Conservation (phyloP, 805 yeast genomes). For the Grigorovia humatica region DNA sequence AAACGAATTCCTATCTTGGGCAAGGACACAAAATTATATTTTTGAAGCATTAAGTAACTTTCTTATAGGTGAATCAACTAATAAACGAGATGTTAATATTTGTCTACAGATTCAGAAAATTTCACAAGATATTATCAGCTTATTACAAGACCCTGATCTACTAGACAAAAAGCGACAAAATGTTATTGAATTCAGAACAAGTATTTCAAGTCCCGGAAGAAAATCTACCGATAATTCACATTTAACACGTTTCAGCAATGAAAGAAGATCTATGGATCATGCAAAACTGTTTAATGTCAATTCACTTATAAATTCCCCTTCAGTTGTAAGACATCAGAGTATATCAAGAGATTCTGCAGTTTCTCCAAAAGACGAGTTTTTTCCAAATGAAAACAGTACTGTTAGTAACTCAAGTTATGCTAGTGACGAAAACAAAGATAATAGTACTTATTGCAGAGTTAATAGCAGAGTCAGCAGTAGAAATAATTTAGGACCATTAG, state of each 20-base stretch:
- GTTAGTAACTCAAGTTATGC: neutral
- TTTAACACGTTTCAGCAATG: slow-evolving; percentile 6
- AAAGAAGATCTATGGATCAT: neutral
- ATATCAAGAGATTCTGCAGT: slow-evolving; percentile 11
- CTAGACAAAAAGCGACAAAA: slow-evolving; percentile 21
- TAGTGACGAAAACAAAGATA: neutral
- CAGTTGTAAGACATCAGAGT: neutral
- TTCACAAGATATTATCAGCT: slow-evolving; percentile 31
- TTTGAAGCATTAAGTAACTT: slow-evolving; percentile 24
- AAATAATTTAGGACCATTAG: slow-evolving; percentile 17
- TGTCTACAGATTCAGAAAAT: slow-evolving; percentile 30
- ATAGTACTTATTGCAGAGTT: neutral
- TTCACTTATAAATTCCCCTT: neutral
- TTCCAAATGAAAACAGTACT: neutral
- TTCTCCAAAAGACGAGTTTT: slow-evolving; percentile 1
- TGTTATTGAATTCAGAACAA: slow-evolving; percentile 23
- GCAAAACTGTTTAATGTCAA: neutral
- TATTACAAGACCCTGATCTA: slow-evolving; percentile 21
- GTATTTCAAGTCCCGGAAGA: slow-evolving; percentile 27
- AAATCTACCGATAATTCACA: slow-evolving; percentile 28
- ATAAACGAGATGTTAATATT: slow-evolving; percentile 28
- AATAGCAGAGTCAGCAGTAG: slow-evolving; percentile 1
- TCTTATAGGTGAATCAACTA: slow-evolving; percentile 26
- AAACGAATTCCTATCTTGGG: slow-evolving; percentile 38
- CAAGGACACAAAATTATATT: slow-evolving; percentile 24